Conservation (phyloP, 352 stramenopile genomes). For the Phytopythium montanum region DNA sequence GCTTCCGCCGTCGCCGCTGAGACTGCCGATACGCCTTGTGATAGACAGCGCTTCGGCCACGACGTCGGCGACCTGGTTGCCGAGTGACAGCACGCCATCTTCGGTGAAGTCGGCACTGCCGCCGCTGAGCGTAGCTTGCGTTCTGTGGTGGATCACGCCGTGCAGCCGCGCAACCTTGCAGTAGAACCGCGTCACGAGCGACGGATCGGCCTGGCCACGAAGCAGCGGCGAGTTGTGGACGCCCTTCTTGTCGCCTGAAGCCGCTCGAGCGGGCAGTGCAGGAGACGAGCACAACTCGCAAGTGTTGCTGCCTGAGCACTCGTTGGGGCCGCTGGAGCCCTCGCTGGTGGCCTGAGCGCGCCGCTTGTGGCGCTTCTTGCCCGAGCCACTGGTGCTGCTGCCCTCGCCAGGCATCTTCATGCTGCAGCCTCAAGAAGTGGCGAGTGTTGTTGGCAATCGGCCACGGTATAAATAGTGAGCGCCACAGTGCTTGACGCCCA, state of each 20-base stretch:
- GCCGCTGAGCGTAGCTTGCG: conserved; percentile 5
- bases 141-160: conserved; percentile 34
- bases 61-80: conserved; percentile 23
- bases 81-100: conserved; percentile 19
- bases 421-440: not conserved
- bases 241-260: not conserved
- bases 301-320: not conserved
- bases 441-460: not conserved
- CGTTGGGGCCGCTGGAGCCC: not conserved
- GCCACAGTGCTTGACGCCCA: not conserved
- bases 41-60: conserved; percentile 10
- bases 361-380: conserved; percentile 4
- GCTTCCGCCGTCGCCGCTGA: conserved; percentile 1
- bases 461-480: not conserved
- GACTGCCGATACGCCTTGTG: conserved; percentile 1
- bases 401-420: conserved; percentile 1
- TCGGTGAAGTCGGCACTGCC: conserved; percentile 31
- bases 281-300: conserved; percentile 6
- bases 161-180: conserved; percentile 36
- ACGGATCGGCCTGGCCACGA: not conserved
- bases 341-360: not conserved
- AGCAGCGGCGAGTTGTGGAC: not conserved
- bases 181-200: conserved; percentile 28
- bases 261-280: not conserved
- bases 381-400: not conserved